These are phyloP conservation scores for Emiliania huxleyi DNA, from an alignment of 78 protist species.

Conservation along the genomic window DNA sequence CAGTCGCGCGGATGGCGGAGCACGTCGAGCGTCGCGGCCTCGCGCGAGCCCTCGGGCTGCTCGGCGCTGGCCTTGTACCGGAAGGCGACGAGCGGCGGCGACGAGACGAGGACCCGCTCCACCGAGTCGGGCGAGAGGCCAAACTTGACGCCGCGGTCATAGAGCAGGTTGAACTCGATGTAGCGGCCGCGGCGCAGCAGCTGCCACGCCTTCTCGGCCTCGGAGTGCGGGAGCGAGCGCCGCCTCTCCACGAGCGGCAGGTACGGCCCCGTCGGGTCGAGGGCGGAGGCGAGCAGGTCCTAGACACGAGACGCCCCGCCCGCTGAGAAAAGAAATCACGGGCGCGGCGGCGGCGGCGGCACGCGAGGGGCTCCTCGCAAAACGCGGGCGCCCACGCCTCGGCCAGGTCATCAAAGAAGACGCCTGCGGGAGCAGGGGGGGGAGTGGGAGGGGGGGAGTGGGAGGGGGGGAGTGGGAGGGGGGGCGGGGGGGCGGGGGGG, in stretches of 20 bases:
- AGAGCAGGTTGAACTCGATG: slow-evolving; percentile 34
- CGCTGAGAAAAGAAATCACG: too few species aligned
- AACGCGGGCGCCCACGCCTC: neutral
- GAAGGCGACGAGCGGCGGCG: neutral
- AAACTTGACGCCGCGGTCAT: slow-evolving; percentile 25
- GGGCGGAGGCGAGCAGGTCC: neutral
- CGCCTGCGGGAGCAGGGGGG: too few species aligned
- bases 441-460: too few species aligned
- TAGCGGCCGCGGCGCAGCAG: slow-evolving; percentile 16
- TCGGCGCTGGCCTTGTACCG: neutral
- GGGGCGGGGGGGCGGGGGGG: too few species aligned
- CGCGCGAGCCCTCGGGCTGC: neutral
- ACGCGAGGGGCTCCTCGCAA: neutral
- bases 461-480: too few species aligned
- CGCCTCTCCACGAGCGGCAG: neutral
- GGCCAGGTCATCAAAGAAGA: slow-evolving; percentile 15
- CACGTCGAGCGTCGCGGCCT: neutral
- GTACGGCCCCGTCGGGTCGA: neutral
- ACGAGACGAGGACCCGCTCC: slow-evolving; percentile 4
- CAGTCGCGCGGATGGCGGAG: neutral
- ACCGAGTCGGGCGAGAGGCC: neutral
- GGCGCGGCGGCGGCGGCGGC: too few species aligned
- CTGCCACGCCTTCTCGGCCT: neutral
- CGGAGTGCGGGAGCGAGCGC: neutral
- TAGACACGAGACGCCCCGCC: too few species aligned